Percentiles rank a stretch among this genome's conserved stretches.
These are phyloP conservation scores for Xylaria sp. DNA, from an alignment of 2,329 filamentous ascomycete genomes.

Conservation along the genomic window DNA sequence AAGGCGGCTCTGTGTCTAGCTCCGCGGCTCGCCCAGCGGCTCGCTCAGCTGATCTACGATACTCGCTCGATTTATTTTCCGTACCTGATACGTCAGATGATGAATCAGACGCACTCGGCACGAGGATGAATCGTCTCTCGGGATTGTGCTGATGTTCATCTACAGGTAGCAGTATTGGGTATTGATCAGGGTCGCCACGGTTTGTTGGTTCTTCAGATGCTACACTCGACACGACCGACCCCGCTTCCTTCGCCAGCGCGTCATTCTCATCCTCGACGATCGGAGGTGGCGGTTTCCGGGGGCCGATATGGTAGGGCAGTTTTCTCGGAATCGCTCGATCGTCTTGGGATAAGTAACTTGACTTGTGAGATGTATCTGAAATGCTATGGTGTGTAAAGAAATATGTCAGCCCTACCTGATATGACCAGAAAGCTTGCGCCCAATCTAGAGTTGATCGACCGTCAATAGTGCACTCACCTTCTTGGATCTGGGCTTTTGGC, in stretches of 20 bases:
- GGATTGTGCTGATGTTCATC: slow-evolving; percentile 61
- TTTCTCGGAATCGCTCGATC: slow-evolving; percentile 40
- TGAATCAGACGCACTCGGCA: slow-evolving; percentile 54
- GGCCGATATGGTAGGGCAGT: slow-evolving; percentile 44
- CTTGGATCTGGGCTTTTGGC: slow-evolving; percentile 42
- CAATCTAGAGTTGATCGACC: slow-evolving; percentile 20
- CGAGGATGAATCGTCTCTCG: slow-evolving; percentile 73
- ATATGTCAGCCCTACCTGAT: slow-evolving; percentile 24
- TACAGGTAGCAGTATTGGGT: slow-evolving; percentile 70
- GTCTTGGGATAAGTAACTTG: slow-evolving; percentile 39
- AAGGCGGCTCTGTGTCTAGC: slow-evolving; percentile 36
- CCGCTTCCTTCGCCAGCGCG: slow-evolving; percentile 70
- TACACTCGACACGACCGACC: slow-evolving; percentile 48
- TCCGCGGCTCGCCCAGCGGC: slow-evolving; percentile 35
- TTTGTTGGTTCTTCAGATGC: slow-evolving; percentile 66
- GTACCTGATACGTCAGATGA: slow-evolving; percentile 37
- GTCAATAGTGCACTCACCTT: slow-evolving; percentile 43
- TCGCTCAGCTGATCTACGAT: slow-evolving; percentile 37
- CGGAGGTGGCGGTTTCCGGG: slow-evolving; percentile 65
- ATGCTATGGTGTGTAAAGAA: slow-evolving; percentile 34
- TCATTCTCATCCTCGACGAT: slow-evolving; percentile 75
- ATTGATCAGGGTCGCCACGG: slow-evolving; percentile 74
- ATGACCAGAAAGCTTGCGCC: slow-evolving; percentile 2
- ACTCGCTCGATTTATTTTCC: slow-evolving; percentile 34
- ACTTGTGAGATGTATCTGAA: slow-evolving; percentile 28